These are phyloP conservation scores for Boletus sp. DNA, from an alignment of 768 basidiomycete genomes.

Conservation along the genomic window DNA sequence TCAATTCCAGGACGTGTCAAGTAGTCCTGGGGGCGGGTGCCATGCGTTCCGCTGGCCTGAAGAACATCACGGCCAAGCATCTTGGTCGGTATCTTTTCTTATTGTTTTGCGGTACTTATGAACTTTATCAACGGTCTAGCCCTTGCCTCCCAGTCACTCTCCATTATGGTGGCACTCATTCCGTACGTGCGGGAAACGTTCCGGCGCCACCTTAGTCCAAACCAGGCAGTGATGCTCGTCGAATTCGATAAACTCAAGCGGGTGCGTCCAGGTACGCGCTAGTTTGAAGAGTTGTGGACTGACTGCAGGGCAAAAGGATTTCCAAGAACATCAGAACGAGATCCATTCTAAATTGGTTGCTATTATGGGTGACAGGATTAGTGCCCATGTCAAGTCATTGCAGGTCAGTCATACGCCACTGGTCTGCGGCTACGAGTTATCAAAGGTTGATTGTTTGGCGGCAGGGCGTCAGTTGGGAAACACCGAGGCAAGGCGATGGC, in stretches of 20 bases:
- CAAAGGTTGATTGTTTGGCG: constrained; percentile 2
- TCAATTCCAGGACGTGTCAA: constrained; percentile 97
- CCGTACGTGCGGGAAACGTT: constrained; percentile 96
- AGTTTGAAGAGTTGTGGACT: neutral
- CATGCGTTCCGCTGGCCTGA: constrained; percentile 97
- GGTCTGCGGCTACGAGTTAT: neutral
- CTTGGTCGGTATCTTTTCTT: constrained; percentile 54
- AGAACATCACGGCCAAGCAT: constrained; percentile 98
- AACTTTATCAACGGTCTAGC: constrained; percentile 45
- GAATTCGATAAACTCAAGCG: constrained; percentile 99
- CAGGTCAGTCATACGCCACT: constrained; percentile 47
- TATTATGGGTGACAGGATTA: constrained; percentile 95
- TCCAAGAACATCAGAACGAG: constrained; percentile 98
- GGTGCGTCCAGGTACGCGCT: constrained; percentile 44
- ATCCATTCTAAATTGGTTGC: constrained; percentile 96
- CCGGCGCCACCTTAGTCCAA: constrained; percentile 86
- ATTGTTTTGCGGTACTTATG: constrained; percentile 16
- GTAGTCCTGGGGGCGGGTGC: constrained; percentile 98
- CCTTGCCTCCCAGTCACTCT: constrained; percentile 92
- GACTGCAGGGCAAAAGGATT: constrained; percentile 56
- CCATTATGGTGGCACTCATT: constrained; percentile 89
- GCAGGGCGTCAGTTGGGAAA: constrained; percentile 78
- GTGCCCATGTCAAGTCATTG: constrained; percentile 78
- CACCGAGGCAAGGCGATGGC: constrained; percentile 54
- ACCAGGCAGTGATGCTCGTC: constrained; percentile 94